Base-by-base conservation (phyloP, 2,329 filamentous ascomycete species). In the Elsinoe arachidis region DNA sequence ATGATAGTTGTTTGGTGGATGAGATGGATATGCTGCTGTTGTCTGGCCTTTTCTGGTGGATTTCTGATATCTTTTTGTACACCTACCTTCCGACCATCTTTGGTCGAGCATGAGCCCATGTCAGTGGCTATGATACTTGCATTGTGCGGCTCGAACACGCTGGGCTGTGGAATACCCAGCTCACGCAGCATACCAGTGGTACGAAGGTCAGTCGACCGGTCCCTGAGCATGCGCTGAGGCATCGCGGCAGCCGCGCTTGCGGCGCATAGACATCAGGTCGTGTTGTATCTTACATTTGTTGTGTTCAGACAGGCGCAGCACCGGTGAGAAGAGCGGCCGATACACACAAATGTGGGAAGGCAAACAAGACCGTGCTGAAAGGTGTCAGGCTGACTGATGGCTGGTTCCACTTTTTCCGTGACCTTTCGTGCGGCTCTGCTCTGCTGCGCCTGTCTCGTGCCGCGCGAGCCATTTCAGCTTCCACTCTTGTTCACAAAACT, bases 381-480 rank as follows among this genome's bases (percentile, higher is more conserved):
- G 23, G 41, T 44, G 44, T 34, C 10, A 49, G 44, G 44, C 44
- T 33, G 30, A 33, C 44, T 33, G 30, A 33, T 49, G 23, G 33
- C 44, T 15, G 23, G 23, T 12, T 21, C 44, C 44, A 49, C 44
- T 49, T 49, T 49, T n/a, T 21, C 23, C 44, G 44, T 49, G 44
- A 49, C 44, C 19, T 15, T 26, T 6, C 3, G 6, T 26, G 23
- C 17, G 41, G 41, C 23, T 23, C 23, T 26, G 23, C 23, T 26
- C 23, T 12, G 33, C 44, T 49, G 44, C 44, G 44, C 44, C 44
- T 23, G 26, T n/a, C 11, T 23, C 15, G 41, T 26, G 23, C 17
- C 41, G 41, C 17, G 33, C 6, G 17, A 51, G 46, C 26, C 46
- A 51, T 12, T 51, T 51, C 46, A 51, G 46, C 46, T 51, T 51